Evolutionary conservation across 768 basidiomycete species (phyloP), one percentile per base, ranked within the genome.

Genomic region (Boletus reticuloceps): DNA sequence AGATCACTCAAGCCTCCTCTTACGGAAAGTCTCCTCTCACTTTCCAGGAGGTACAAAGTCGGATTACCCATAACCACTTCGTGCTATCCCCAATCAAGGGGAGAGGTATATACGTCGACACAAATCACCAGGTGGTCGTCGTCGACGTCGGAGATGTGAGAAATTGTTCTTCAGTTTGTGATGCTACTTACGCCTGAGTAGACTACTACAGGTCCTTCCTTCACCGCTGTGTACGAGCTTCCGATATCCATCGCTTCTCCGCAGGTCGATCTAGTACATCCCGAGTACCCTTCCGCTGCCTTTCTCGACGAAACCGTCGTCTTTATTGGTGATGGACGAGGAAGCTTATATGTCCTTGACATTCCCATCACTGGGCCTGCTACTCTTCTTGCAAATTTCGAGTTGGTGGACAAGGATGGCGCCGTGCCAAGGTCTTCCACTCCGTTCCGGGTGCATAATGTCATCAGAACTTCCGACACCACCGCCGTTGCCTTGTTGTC

Each of bases 21-120:
- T 85, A 88, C 5, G 82, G 82, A 9, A 79, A 75, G 53, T 74
- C 80, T 1, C 82, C 83, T 9, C 75, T 93, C 20, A 83, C 85
- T 2, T 89, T 92, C 62, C 80, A 89, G 54, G 92, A 94, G 62
- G 86, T 93, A 52, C 86, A 89, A 67, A 89, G 87, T 64, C 78
- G 92, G 47, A 89, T 94, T 55, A 81, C 86, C 16, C 89, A 94
- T 69, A 93, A 94, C 61, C 92, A 94, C 65, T 78, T 94, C 14
- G 72, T 78, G 13, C 70, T 82, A 4, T 79, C 80, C 19, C 65
- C 67, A 16, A 67, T 77, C 36, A 74, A 75, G 12, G 71, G 75
- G 20, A 74, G 75, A 22, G 83, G 83, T 4, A 71, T 85, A 27
- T 94, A 92, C 62, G 72, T 94, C 25, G 91, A 93, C 62, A 74